Evolutionary conservation across 1,139 yeast genomes (phyloP), one percentile per base, ranked within the genome.

Genomic region (Taphrina flavorubra): DNA sequence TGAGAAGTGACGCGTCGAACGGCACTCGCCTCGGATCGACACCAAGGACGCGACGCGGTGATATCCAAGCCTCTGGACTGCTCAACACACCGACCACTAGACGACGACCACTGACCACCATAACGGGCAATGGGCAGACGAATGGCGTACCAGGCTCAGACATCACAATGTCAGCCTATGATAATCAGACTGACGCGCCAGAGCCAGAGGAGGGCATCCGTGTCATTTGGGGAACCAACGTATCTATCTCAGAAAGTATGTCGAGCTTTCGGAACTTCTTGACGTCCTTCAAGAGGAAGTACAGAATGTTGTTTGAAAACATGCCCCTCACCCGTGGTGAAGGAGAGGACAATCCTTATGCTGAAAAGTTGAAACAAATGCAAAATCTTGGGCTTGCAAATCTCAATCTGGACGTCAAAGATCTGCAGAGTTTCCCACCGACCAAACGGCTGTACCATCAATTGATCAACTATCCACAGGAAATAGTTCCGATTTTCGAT

Each of bases 211-310:
- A 73, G 80, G 20, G 78, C 81, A 8, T 81, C 85, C 85, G 96
- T 76, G 96, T 94, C 69, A 92, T 94, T 75, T 94, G 99, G 99
- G 99, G 99, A 78, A 94, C 99, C 1, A 92, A 94, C 76, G 97
- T 94, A 40, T 89, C 96, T 55, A 92, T 95, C 74, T 90, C 87
- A 75, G 97, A 94, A 75, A 88, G 94, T 74, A 85, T 90, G 66
- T 87, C 86, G 73, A 83, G 85, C 65, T 94, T 94, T 80, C 83
- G 96, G 72, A 88, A 88, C 72, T 95, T 94, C 74, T 80, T 94
- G 75, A 87, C 89, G 86, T 85, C 89, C 31, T 94, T 91, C 82
- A 90, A 90, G 77, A 81, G 84, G 79, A 90, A 88, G 75, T 87
- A 90, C 78, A 84, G 98, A 72, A 86, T 85, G 75, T 79, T 79